Evolutionary conservation across 2,329 filamentous ascomycete genomes (phyloP).

Genomic region (Trichoderma arundinaceum): DNA sequence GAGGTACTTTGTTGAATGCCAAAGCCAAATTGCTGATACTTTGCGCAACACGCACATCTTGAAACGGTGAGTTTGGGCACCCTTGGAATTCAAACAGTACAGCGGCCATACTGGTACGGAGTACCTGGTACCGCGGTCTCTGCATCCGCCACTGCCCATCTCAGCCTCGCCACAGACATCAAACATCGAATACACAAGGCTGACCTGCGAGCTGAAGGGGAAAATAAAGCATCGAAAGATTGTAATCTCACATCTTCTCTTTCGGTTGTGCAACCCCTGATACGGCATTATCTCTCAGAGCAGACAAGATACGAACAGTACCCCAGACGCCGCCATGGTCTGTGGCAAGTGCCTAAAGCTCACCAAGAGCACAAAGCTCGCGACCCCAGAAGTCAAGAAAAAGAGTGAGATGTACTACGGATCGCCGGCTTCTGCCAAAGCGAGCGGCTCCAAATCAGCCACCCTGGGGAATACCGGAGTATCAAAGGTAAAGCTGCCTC

Average conservation of each 20-base stretch:
- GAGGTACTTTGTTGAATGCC: slow-evolving; percentile 21
- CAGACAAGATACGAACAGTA: neutral
- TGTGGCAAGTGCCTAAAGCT: slow-evolving; percentile 69
- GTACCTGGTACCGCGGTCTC: neutral
- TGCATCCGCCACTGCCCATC: neutral
- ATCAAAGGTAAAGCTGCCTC: slow-evolving; percentile 56
- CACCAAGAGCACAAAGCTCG: slow-evolving; percentile 61
- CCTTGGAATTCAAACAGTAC: slow-evolving; percentile 26
- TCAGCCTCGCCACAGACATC: slow-evolving; percentile 23
- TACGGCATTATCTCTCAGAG: neutral
- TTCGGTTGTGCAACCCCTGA: too few relatives aligned
- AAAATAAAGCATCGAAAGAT: too few relatives aligned
- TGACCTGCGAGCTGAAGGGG: neutral
- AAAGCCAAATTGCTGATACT: slow-evolving; percentile 22
- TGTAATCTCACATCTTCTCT: too few relatives aligned
- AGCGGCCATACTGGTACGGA: slow-evolving; percentile 3
- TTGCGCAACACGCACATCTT: neutral
- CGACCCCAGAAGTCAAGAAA: slow-evolving; percentile 69
- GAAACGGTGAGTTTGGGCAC: slow-evolving; percentile 4
- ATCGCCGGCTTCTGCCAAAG: slow-evolving; percentile 54
- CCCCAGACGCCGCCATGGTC: slow-evolving; percentile 55
- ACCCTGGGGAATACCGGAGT: slow-evolving; percentile 64
- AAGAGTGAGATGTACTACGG: slow-evolving; percentile 71
- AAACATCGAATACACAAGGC: slow-evolving; percentile 12
- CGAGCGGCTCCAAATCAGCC: slow-evolving; percentile 52